Conservation (phyloP, 345 rosid species). For the Toxicodendron radicans region DNA sequence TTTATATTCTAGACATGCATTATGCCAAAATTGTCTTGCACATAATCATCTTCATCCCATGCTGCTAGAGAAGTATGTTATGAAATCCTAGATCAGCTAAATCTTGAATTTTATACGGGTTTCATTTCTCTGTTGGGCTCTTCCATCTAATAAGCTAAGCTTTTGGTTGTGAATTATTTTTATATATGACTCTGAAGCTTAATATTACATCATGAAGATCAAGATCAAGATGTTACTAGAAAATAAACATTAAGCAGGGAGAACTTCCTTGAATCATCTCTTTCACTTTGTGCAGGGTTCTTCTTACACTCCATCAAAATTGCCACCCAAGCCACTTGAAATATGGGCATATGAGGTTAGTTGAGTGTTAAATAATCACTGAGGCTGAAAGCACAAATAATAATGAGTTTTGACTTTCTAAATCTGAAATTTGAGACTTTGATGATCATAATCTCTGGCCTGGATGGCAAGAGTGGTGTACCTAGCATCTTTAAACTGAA, state of each 20-base stretch:
- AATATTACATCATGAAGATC: background rate
- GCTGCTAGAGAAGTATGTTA: background rate
- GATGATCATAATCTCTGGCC: background rate
- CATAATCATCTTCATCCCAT: no score
- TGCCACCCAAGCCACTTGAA: conserved; percentile 87
- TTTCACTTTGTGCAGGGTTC: conserved; percentile 56
- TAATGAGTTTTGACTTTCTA: background rate
- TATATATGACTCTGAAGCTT: no score
- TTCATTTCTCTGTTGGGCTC: background rate
- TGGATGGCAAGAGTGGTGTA: background rate
- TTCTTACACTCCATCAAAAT: conserved; percentile 65
- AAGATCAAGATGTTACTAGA: background rate
- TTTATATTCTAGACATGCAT: background rate
- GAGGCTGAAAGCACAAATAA: conserved; percentile 2
- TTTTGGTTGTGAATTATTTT: background rate
- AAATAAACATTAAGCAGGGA: background rate
- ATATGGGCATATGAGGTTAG: conserved; percentile 88
- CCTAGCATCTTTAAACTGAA: background rate
- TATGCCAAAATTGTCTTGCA: background rate
- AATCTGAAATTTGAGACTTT: conserved; percentile 6
- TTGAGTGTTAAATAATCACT: background rate
- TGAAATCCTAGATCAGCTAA: background rate
- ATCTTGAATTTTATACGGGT: background rate
- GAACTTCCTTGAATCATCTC: conserved; percentile 1
- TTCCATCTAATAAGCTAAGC: background rate